phyloP scores from a whole-genome alignment of 208 protist genomes.

The Angomonas deanei region DNA sequence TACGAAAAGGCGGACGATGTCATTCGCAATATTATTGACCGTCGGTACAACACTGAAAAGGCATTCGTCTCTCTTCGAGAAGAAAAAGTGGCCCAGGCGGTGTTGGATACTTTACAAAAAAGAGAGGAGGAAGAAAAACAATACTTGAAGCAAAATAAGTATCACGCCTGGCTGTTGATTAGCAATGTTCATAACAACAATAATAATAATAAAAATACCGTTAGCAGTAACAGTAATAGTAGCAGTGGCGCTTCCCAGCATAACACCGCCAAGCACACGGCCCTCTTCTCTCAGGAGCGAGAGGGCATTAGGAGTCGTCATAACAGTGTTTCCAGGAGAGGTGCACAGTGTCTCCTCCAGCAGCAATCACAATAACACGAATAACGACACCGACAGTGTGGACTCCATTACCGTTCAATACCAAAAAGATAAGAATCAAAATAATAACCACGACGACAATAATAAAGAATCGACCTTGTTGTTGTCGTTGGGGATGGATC shows the following conservation, averaged over 20 bases:
- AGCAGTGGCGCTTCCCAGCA: too few species aligned
- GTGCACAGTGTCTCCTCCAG: too few species aligned
- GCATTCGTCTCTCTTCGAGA: not conserved
- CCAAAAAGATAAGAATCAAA: not conserved
- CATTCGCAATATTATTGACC: not conserved
- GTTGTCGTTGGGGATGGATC: not conserved
- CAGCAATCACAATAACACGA: not conserved
- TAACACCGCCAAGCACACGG: not conserved
- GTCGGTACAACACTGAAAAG: not conserved
- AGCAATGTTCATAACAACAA: not conserved
- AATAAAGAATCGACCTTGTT: not conserved
- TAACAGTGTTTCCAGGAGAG: not conserved
- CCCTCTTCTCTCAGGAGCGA: not conserved
- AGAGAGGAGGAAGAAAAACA: not conserved
- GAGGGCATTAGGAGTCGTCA: not conserved
- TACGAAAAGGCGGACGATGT: not conserved
- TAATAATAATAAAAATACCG: not conserved
- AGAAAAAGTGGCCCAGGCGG: not conserved
- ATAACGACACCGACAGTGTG: not conserved
- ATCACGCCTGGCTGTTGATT: not conserved
- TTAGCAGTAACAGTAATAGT: not conserved
- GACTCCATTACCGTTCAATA: not conserved
- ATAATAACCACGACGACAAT: not conserved
- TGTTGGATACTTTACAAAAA: not conserved
- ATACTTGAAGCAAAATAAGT: not conserved